A percentile compares a stretch with the other conserved stretches of the same genome.
Conservation (phyloP, 78 protist species). For the Dictyostelium capitatum region DNA sequence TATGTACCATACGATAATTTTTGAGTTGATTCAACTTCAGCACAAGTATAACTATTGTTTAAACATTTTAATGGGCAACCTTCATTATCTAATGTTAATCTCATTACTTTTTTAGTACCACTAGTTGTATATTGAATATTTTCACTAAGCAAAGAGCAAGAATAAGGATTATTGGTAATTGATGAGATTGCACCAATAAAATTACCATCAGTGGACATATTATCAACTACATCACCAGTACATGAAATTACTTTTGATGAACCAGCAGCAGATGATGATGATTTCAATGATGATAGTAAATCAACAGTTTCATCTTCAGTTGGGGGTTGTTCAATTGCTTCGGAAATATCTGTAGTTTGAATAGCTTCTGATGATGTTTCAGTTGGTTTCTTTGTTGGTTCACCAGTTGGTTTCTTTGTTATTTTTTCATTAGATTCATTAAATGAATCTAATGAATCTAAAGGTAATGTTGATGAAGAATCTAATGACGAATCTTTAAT, state of each 20-base stretch:
- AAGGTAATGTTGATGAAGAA: neutral
- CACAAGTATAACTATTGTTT: neutral
- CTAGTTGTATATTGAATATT: neutral
- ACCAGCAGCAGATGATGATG: neutral
- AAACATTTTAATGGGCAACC: conserved; percentile 34
- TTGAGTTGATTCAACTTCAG: conserved; percentile 16
- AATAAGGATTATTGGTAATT: conserved; percentile 13
- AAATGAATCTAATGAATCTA: conserved; percentile 2
- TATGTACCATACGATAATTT: conserved; percentile 29
- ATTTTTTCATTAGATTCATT: neutral
- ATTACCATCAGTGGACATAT: conserved; percentile 14
- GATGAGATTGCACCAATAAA: conserved; percentile 10
- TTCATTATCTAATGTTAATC: conserved; percentile 1
- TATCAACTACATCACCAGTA: neutral
- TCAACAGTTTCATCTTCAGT: neutral
- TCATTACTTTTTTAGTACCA: conserved; percentile 15
- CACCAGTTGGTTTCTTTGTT: neutral
- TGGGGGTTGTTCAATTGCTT: neutral
- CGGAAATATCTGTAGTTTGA: neutral
- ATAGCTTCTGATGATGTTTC: neutral
- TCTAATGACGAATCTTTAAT: neutral
- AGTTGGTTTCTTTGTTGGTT: neutral
- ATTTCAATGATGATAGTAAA: neutral
- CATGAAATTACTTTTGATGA: neutral
- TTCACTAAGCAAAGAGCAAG: neutral